Base-by-base conservation (phyloP, 306 rosid genomes). In the Cyamopsis tetragonoloba region DNA sequence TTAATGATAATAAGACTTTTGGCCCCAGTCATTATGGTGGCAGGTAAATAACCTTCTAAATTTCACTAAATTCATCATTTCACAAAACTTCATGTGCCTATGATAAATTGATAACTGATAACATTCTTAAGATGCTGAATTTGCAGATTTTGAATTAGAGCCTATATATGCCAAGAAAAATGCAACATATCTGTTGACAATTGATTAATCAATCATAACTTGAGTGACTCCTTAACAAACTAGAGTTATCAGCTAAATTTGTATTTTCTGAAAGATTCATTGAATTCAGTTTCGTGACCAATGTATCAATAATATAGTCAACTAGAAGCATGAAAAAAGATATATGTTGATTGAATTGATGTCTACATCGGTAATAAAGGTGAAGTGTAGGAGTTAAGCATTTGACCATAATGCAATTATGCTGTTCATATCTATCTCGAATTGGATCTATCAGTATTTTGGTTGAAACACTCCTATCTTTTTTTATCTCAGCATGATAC, bases 1-100 rank as follows among this genome's bases (percentile, higher is more conserved):
- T 92, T 50, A 34, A 82, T 5, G 96, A 92, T 75, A 83, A 65
- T 65, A 81, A 0, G 80, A 89, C 96, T 46, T 89, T 77, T 74
- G 75, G 62, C 76, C 81, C 95, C 1, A 43, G 64, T 57, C 87
- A 84, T 80, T 89, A 92, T 54, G 96, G 98, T 41, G 85, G 84
- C 76, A 85, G 76, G 98, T 89, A 68, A n/a, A n/a, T n/a, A n/a
- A 71, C 76, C 38, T 74, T 38, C 64, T 43, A 49, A 4, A 12
- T 66, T 51, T n/a, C n/a, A n/a, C n/a, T n/a, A 26, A 14, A 19
- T 24, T 47, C 55, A 32, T 56, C 5, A 13, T 11, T 31, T 22
- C 24, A 31, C 6, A 32, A 4, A 11, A 30, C 26, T 30, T 39
- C 7, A 44, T 76, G 4, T 76, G 4, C 18, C 9, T 19, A 11